Base-by-base conservation (phyloP, 495 filamentous ascomycete species). In the Chaetomidium leptoderma region DNA sequence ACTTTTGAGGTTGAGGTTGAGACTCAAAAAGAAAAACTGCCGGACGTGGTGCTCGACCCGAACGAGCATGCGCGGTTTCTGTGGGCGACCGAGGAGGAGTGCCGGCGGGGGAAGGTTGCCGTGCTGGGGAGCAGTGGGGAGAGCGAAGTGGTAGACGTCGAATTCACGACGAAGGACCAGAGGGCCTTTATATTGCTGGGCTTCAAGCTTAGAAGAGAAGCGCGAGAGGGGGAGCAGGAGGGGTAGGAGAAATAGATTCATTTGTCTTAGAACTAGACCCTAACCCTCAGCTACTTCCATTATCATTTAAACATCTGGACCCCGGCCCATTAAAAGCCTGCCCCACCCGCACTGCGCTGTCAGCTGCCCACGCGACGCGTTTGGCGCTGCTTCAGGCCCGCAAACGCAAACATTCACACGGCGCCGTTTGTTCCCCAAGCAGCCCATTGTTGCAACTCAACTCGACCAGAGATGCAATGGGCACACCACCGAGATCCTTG, bases 51-150 rank as follows among this genome's bases (percentile, higher is more conserved):
- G 53, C 48, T 75, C 5, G 74, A 78, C 53, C 70, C 72, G 19
- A 70, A 75, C 27, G 76, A 79, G 58, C 75, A 78, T 60, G 67
- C 65, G 55, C 60, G 63, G 13, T 77, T 65, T 57, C 29, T 77
- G 10, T 78, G 75, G 75, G 73, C 72, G 9, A 74, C 67, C 4
- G 72, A 76, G 63, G 70, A 75, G 46, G 74, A 79, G 58, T 74
- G 74, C 21, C 50, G 23, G 47, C 40, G 30, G 39, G 60, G 58
- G 30, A 65, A 53, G 44, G 62, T 59, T 16, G 65, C 58, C 42
- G 53, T 54, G 16, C 16, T 1, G 9, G 52, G 46, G 1, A 23
- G 3, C 17, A n/a, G 9, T 1, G 42, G 43, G 36, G 29, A 55
- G 37, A 16, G 17, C 6, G 63, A 61, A 37, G 67, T 68, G n/a